Evolutionary conservation across 192 early-diverging fungal species (phyloP), one percentile per base, ranked within the genome.

Genomic region (Spinellus fusiger): DNA sequence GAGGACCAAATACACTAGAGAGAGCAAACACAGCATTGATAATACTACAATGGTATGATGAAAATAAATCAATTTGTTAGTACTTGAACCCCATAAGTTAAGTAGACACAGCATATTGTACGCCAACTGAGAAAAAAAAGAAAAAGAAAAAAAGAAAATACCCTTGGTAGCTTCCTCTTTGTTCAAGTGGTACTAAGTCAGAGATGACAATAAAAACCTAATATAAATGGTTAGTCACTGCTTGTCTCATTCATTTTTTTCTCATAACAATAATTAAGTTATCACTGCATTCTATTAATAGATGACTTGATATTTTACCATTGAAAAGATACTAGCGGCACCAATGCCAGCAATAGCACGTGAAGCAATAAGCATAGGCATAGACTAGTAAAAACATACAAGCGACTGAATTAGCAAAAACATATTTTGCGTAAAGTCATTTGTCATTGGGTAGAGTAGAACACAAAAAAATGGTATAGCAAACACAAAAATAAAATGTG

Each of bases 121-220:
- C 8, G n/a, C n/a, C n/a, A n/a, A n/a, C n/a, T n/a, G n/a, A n/a
- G n/a, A n/a, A n/a, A n/a, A n/a, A n/a, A n/a, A n/a, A n/a, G n/a
- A n/a, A 51, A 33, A 7, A 26, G 51, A 27, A 37, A 31, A 49
- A 56, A 40, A 25, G 34, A 52, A 20, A 46, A 54, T 55, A 71
- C 69, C 72, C 72, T 62, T 68, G 65, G 22, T 69, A 74, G 67
- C 92, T 93, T 32, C 90, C 90, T n/a, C 92, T 77, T 57, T 96
- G 84, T 31, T 87, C 80, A n/a, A 87, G 59, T 25, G 86, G 80
- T 16, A 96, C 85, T 54, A 98, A 80, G 63, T 96, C 96, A 3
- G 91, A 78, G 31, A 96, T 81, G 38, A 95, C 88, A 40, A 95
- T 85, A 34, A 94, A 78, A 10, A 88, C 69, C 57, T 61, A 34